These are phyloP conservation scores for Camellia japonica DNA, from an alignment of 148 eudicot species.

Conservation along the genomic window DNA sequence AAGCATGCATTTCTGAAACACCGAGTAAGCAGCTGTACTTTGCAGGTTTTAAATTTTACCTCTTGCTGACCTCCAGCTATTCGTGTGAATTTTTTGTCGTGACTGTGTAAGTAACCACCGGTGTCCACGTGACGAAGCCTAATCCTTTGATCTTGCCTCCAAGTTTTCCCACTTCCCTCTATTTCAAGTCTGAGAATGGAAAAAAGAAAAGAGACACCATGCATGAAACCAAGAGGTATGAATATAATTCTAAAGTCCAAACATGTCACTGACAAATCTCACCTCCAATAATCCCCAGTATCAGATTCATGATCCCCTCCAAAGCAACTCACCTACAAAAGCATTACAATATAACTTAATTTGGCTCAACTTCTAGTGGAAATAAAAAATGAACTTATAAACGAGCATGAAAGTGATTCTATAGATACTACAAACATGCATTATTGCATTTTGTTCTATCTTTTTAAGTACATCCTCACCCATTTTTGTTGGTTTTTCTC, in stretches of 20 bases:
- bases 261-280: slow-evolving; percentile 16
- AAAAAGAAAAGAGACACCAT: not conserved
- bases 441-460: no score
- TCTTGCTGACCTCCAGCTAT: slow-evolving; percentile 79
- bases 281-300: slow-evolving; percentile 83
- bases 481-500: no score
- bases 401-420: no score
- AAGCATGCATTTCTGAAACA: not conserved
- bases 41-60: slow-evolving; percentile 26
- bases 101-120: slow-evolving; percentile 71
- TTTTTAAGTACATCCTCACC: no score
- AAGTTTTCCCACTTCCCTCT: slow-evolving; percentile 58
- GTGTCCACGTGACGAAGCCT: slow-evolving; percentile 75
- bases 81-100: slow-evolving; percentile 68
- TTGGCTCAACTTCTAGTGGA: not conserved
- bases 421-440: no score
- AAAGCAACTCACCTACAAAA: slow-evolving; percentile 69
- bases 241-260: not conserved
- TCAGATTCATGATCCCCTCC: slow-evolving; percentile 67
- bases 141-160: slow-evolving; percentile 76
- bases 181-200: slow-evolving; percentile 46
- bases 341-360: not conserved
- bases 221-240: not conserved
- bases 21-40: not conserved
- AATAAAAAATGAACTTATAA: not conserved